A percentile compares a stretch with the other conserved stretches of the same genome.
phyloP scores from a whole-genome alignment of 129 eudicot species.

The Escallonia rubra region DNA sequence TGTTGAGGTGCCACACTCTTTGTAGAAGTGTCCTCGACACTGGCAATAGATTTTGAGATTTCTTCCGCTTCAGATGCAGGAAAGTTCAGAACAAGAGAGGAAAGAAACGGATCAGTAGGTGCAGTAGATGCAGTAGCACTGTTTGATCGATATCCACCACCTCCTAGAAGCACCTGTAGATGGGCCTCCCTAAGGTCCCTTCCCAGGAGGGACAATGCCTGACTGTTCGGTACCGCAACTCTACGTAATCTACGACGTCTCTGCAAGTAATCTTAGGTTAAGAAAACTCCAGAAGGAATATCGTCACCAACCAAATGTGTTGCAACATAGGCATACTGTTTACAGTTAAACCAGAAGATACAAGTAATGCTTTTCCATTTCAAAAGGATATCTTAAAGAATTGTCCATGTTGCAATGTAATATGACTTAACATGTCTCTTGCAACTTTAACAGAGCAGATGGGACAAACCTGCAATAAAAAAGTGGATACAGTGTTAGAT shows the following conservation, averaged over 20 bases:
- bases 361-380: not conserved
- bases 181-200: constrained; percentile 94
- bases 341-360: not conserved
- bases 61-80: constrained; percentile 76
- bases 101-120: constrained; percentile 57
- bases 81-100: constrained; percentile 67
- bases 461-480: constrained; percentile 69
- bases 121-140: constrained; percentile 36
- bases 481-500: constrained; percentile 9
- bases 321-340: not conserved
- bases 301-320: not conserved
- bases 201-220: constrained; percentile 76
- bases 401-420: constrained; percentile 78
- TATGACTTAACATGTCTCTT: constrained; percentile 78
- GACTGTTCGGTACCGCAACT: constrained; percentile 69
- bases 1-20: constrained; percentile 39
- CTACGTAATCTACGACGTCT: constrained; percentile 74
- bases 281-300: constrained; percentile 17
- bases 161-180: constrained; percentile 81
- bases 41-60: constrained; percentile 58
- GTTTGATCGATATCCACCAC: constrained; percentile 55
- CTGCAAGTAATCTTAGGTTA: constrained; percentile 57
- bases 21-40: constrained; percentile 43
- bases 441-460: constrained; percentile 71
- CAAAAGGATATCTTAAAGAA: constrained; percentile 77